These are phyloP conservation scores for Hymenoscyphus occultus DNA, from an alignment of 2,329 filamentous ascomycete genomes.

Conservation along the genomic window DNA sequence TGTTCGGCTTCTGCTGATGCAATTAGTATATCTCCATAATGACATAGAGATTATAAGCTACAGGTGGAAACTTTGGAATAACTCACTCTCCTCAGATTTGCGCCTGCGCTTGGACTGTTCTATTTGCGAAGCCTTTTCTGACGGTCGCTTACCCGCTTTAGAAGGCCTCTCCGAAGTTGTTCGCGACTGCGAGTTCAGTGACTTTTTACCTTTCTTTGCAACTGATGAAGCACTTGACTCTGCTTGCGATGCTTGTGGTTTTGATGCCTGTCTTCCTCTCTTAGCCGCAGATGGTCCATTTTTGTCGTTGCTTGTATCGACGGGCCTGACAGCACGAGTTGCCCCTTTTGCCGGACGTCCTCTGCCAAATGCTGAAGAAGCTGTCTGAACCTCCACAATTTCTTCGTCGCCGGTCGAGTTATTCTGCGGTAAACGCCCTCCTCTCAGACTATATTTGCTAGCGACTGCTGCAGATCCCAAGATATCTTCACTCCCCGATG, in stretches of 20 bases:
- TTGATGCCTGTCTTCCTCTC: constrained; percentile 13
- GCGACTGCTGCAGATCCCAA: constrained; percentile 1
- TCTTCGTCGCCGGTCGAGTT: constrained; percentile 9
- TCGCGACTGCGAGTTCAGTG: neutral
- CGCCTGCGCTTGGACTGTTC: constrained; percentile 16
- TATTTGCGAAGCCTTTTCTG: constrained; percentile 9
- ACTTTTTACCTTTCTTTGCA: neutral
- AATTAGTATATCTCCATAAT: neutral
- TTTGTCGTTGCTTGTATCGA: neutral
- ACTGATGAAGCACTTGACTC: neutral
- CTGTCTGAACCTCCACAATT: constrained; percentile 22
- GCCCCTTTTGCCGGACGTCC: neutral
- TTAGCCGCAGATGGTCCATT: constrained; percentile 4
- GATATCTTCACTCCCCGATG: constrained; percentile 6
- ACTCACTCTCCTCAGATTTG: constrained; percentile 17
- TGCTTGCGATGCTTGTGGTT: neutral
- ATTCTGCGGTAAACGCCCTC: neutral
- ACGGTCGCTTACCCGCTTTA: neutral
- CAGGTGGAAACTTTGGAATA: neutral
- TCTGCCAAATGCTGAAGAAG: constrained; percentile 26
- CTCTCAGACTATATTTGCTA: neutral
- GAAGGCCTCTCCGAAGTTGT: neutral
- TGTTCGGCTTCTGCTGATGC: constrained; percentile 8
- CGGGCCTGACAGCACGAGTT: neutral
- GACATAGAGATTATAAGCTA: neutral